Conservation (phyloP, 140 eudicot species). For the Bidens hawaiensis region DNA sequence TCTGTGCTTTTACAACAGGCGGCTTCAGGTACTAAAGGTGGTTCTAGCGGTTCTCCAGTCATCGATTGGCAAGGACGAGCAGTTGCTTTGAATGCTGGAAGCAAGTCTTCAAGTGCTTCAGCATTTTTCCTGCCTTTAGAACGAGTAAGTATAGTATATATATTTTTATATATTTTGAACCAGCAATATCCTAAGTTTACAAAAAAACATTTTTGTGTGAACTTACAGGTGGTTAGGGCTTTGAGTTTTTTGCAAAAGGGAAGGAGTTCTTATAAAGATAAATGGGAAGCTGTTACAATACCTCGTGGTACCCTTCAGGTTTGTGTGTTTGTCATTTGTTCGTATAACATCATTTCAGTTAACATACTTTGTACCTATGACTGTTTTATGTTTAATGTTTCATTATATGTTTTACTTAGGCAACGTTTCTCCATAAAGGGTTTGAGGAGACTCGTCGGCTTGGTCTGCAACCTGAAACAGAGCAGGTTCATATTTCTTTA, state of each 20-base stretch:
- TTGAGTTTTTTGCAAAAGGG: constrained; percentile 68
- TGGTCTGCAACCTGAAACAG: constrained; percentile 74
- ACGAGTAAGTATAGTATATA: constrained; percentile 45
- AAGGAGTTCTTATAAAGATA: constrained; percentile 50
- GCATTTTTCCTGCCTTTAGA: constrained; percentile 94
- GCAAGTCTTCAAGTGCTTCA: constrained; percentile 96
- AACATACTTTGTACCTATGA: too few species aligned
- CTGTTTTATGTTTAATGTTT: background rate
- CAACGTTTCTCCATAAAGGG: constrained; percentile 89
- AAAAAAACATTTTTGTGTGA: constrained; percentile 7
- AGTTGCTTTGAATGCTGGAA: too few species aligned
- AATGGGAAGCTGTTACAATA: constrained; percentile 81
- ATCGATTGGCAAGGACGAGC: constrained; percentile 98
- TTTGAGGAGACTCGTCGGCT: constrained; percentile 94
- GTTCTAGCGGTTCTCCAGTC: constrained; percentile 99
- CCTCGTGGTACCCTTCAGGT: constrained; percentile 99
- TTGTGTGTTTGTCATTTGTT: constrained; percentile 35
- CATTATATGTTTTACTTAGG: constrained; percentile 39
- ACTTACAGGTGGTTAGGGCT: constrained; percentile 83
- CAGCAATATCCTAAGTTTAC: background rate
- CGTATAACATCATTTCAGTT: too few species aligned
- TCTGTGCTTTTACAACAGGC: constrained; percentile 23
- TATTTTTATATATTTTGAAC: background rate
- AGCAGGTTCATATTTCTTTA: constrained; percentile 43
- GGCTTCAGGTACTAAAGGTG: too few species aligned